Evolutionary conservation across 768 basidiomycete genomes (phyloP).

Genomic region (Kwoniella pini): DNA sequence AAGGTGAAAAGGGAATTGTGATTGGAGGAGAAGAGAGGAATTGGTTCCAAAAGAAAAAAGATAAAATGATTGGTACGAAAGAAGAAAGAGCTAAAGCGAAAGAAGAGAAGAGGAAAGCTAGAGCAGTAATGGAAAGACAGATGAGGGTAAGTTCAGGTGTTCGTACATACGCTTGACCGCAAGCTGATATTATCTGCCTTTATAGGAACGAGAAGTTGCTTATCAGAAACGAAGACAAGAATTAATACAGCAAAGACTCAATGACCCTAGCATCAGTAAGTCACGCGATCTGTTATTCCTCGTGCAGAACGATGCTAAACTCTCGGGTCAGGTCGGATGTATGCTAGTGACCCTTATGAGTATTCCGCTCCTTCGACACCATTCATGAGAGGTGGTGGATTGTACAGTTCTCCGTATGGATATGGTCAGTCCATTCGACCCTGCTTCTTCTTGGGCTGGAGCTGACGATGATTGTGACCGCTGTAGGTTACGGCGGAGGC

Average conservation of each 20-base stretch:
- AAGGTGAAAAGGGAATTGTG: constrained; percentile 5
- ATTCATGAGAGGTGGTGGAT: constrained; percentile 28
- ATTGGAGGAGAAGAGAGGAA: constrained; percentile 26
- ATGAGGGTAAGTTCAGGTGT: constrained; percentile 12
- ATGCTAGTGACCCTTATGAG: constrained; percentile 36
- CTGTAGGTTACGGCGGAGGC: constrained; percentile 29
- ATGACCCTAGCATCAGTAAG: constrained; percentile 38
- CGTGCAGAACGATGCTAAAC: too few relatives aligned
- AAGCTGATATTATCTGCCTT: background rate
- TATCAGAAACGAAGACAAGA: constrained; percentile 38
- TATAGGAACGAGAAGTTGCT: constrained; percentile 32
- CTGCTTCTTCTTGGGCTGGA: too few relatives aligned
- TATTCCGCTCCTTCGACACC: constrained; percentile 36
- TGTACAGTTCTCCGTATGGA: constrained; percentile 35
- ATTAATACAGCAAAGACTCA: constrained; percentile 32
- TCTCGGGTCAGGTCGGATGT: constrained; percentile 25
- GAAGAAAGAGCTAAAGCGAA: constrained; percentile 33
- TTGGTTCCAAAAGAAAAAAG: constrained; percentile 43
- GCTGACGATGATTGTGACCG: background rate
- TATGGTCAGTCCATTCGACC: constrained; percentile 35
- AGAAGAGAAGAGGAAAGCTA: constrained; percentile 31
- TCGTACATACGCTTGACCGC: background rate
- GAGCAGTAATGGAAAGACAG: constrained; percentile 32
- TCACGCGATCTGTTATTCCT: background rate
- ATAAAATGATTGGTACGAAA: constrained; percentile 39